Conservation (phyloP, 164 flowering plant genomes). For the Cinnamomum micranthum region DNA sequence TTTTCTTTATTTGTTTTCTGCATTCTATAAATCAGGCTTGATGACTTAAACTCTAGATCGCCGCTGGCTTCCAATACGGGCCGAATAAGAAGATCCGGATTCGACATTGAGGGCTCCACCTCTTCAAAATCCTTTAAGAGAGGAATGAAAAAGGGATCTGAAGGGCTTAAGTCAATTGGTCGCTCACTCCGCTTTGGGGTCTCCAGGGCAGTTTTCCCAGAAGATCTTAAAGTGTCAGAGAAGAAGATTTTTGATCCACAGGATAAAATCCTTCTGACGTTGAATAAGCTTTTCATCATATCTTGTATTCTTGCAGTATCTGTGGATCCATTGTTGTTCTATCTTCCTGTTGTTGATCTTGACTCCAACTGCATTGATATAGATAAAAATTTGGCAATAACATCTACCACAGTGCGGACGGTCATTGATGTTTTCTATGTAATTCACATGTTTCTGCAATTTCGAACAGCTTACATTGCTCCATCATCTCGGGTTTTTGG, state of each 20-base stretch:
- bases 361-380: conserved; percentile 54
- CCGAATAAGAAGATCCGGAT: conserved; percentile 56
- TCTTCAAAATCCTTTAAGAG: conserved; percentile 63
- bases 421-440: conserved; percentile 77
- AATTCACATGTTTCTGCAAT: conserved; percentile 84
- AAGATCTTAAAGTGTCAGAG: conserved; percentile 68
- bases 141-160: conserved; percentile 83
- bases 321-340: conserved; percentile 88
- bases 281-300: conserved; percentile 73
- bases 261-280: conserved; percentile 67
- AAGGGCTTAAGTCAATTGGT: conserved; percentile 85
- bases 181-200: conserved; percentile 81
- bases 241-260: conserved; percentile 94
- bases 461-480: conserved; percentile 94
- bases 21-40: neutral
- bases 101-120: conserved; percentile 48
- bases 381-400: conserved; percentile 60
- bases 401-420: conserved; percentile 64
- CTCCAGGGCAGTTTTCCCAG: conserved; percentile 80
- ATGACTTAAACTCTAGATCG: conserved; percentile 50
- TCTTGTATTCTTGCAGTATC: conserved; percentile 89
- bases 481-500: conserved; percentile 99
- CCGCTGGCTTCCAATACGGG: conserved; percentile 54
- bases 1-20: no score
- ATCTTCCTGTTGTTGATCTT: conserved; percentile 64